These are phyloP conservation scores for Sherardia arvensis DNA, from an alignment of 257 asterid genomes.

Conservation along the genomic window DNA sequence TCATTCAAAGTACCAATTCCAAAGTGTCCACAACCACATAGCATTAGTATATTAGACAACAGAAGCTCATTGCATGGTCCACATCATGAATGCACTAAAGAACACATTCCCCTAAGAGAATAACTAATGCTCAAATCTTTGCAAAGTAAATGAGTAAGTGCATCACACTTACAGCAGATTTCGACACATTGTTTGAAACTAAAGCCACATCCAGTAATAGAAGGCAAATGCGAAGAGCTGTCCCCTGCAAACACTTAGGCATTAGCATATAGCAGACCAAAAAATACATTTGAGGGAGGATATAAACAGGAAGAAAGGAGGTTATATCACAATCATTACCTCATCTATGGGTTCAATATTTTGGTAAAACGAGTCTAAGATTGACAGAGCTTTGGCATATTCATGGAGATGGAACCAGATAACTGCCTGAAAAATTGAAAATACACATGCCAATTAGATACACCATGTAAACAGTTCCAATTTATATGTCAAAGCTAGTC, in stretches of 20 bases:
- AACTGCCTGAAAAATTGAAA: slow-evolving; percentile 92
- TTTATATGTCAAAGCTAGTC: slow-evolving; percentile 9
- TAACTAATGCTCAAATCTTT: background rate
- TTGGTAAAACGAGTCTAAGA: slow-evolving; percentile 69
- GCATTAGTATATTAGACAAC: background rate
- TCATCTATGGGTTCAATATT: slow-evolving; percentile 80
- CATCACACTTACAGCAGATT: slow-evolving; percentile 61
- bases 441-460: slow-evolving; percentile 12
- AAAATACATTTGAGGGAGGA: background rate
- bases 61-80: background rate
- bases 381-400: slow-evolving; percentile 55
- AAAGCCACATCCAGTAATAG: slow-evolving; percentile 82
- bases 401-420: slow-evolving; percentile 89
- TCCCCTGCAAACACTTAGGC: slow-evolving; percentile 50
- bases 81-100: background rate
- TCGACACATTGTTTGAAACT: slow-evolving; percentile 54
- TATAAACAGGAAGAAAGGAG: background rate
- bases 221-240: slow-evolving; percentile 78
- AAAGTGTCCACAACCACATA: background rate
- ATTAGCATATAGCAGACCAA: slow-evolving; percentile 11
- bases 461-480: slow-evolving; percentile 7
- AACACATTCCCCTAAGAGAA: background rate
- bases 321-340: slow-evolving; percentile 31
- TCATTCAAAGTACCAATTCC: background rate
- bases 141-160: slow-evolving; percentile 2